Conservation (phyloP, 2,329 filamentous ascomycete species). For the Pseudogymnoascus sp. region DNA sequence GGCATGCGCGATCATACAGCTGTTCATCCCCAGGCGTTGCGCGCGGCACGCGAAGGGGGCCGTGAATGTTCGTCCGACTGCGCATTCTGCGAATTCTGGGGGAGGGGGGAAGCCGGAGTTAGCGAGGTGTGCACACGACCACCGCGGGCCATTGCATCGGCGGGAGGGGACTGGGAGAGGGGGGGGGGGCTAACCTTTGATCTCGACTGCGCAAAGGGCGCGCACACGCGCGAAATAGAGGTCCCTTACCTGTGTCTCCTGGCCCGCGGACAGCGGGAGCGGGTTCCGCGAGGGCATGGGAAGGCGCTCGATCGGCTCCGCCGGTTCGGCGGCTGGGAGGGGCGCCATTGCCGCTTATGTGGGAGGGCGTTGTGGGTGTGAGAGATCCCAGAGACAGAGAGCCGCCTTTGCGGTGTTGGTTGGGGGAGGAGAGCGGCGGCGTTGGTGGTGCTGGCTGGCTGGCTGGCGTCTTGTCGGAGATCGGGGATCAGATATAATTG, state of each 20-base stretch:
- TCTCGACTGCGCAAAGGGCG: constrained; percentile 65
- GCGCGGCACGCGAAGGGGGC: constrained; percentile 79
- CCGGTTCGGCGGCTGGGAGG: constrained; percentile 11
- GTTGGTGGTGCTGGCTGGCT: background rate
- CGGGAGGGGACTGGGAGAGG: background rate
- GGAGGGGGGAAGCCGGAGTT: background rate
- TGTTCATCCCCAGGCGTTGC: constrained; percentile 81
- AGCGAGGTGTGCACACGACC: background rate
- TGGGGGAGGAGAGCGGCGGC: background rate
- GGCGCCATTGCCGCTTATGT: constrained; percentile 23
- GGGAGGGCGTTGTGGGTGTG: background rate
- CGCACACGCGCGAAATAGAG: constrained; percentile 75
- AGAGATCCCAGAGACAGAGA: background rate
- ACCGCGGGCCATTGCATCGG: background rate
- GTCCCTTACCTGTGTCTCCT: constrained; percentile 75
- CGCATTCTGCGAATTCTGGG: constrained; percentile 85
- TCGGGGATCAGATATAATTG: constrained; percentile 3
- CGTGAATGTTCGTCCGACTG: constrained; percentile 74
- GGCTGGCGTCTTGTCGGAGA: background rate
- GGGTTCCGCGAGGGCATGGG: constrained; percentile 61
- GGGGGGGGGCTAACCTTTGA: constrained; percentile 52
- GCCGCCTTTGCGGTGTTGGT: background rate
- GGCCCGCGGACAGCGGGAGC: constrained; percentile 70
- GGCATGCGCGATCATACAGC: constrained; percentile 82
- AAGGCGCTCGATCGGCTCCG: constrained; percentile 23